Conservation (phyloP, 768 basidiomycete genomes). For the Heimioporus sp. region DNA sequence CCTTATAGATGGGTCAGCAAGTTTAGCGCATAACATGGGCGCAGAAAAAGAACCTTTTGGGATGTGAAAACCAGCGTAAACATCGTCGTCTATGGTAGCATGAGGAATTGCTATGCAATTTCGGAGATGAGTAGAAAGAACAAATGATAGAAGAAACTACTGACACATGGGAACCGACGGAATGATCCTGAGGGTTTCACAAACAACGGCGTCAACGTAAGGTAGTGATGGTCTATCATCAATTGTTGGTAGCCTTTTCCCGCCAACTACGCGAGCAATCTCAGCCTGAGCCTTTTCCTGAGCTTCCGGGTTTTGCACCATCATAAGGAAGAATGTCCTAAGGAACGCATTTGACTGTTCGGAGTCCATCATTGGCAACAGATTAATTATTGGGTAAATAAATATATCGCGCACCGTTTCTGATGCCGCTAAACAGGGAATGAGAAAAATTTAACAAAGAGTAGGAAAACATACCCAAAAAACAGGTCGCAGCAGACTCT, state of each 20-base stretch:
- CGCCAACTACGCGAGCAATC: conserved; percentile 8
- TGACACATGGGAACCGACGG: conserved; percentile 9
- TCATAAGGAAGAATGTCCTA: conserved; percentile 9
- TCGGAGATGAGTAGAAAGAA: neutral
- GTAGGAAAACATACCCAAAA: conserved; percentile 4
- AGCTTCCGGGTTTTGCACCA: conserved; percentile 1
- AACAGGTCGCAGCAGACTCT: conserved; percentile 4
- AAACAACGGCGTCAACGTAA: conserved; percentile 3
- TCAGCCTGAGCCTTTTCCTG: conserved; percentile 14
- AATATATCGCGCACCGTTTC: conserved; percentile 6
- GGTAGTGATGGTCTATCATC: conserved; percentile 7
- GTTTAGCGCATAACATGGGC: neutral
- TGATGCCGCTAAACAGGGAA: neutral
- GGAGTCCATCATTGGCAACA: neutral
- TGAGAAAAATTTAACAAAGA: neutral
- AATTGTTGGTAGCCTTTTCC: conserved; percentile 3
- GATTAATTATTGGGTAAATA: too few species aligned
- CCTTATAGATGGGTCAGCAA: neutral
- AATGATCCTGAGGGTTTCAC: conserved; percentile 3
- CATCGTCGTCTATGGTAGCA: conserved; percentile 1
- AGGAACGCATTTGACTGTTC: neutral
- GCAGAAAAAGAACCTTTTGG: neutral
- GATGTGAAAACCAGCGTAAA: conserved; percentile 8
- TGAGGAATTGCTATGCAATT: conserved; percentile 1
- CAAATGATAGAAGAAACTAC: neutral